These are phyloP conservation scores for Blastobotrys aristatus DNA, from an alignment of 1,139 yeast genomes.

Conservation along the genomic window DNA sequence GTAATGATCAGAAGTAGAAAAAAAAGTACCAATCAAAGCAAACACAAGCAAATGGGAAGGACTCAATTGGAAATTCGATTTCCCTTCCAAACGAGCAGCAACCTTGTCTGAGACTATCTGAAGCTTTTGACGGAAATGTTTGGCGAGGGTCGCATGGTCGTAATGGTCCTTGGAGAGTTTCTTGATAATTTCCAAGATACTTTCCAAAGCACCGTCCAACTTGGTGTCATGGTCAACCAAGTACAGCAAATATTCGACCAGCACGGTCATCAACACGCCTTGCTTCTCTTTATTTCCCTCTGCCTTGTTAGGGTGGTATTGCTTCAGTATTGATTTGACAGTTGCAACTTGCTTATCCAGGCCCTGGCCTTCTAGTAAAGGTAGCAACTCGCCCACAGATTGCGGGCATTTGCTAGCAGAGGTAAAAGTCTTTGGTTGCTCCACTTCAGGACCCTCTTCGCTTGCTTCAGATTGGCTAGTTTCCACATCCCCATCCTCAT, in stretches of 20 bases:
- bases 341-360: constrained; percentile 44
- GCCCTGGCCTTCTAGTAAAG: constrained; percentile 38
- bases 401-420: constrained; percentile 49
- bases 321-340: constrained; percentile 52
- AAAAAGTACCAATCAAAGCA: constrained; percentile 65
- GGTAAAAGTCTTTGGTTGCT: background rate
- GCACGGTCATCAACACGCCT: constrained; percentile 56
- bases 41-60: constrained; percentile 53
- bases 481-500: background rate
- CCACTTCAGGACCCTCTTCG: background rate
- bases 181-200: constrained; percentile 49
- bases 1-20: constrained; percentile 93
- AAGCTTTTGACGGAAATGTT: constrained; percentile 46
- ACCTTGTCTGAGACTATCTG: constrained; percentile 45
- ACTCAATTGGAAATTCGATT: constrained; percentile 16
- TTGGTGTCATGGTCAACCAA: constrained; percentile 39
- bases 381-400: constrained; percentile 48
- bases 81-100: constrained; percentile 22
- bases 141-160: constrained; percentile 48
- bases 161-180: constrained; percentile 62
- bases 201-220: constrained; percentile 39
- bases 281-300: constrained; percentile 77
- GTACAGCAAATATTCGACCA: constrained; percentile 59
- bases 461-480: background rate
- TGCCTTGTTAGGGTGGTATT: constrained; percentile 71